A percentile compares a stretch with the other conserved stretches of the same genome.
These are phyloP conservation scores for Sphaerosporella brunnea DNA, from an alignment of 495 filamentous ascomycete genomes.

Conservation along the genomic window DNA sequence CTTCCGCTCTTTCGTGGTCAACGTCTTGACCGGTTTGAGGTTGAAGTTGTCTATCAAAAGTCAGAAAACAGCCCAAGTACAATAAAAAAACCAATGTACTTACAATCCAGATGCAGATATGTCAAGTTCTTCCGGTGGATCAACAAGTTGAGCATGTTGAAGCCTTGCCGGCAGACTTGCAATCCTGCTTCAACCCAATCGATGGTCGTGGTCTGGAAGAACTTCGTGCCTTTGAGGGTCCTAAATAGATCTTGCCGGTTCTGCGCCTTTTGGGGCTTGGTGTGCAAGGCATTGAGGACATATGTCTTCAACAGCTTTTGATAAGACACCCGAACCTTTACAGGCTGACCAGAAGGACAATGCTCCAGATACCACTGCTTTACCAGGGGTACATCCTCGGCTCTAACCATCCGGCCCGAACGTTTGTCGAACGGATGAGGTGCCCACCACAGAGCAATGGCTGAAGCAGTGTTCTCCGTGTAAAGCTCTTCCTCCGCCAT, in stretches of 20 bases:
- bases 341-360: slow-evolving; percentile 76
- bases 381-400: slow-evolving; percentile 89
- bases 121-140: slow-evolving; percentile 98
- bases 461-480: slow-evolving; percentile 75
- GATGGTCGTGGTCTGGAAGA: slow-evolving; percentile 98
- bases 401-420: slow-evolving; percentile 93
- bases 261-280: slow-evolving; percentile 81
- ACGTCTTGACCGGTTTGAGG: slow-evolving; percentile 92
- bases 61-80: background rate
- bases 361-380: slow-evolving; percentile 99
- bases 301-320: slow-evolving; percentile 95
- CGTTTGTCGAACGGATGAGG: slow-evolving; percentile 90
- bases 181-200: slow-evolving; percentile 99
- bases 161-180: slow-evolving; percentile 94
- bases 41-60: slow-evolving; percentile 67
- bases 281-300: slow-evolving; percentile 92
- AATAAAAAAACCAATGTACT: background rate
- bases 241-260: slow-evolving; percentile 85
- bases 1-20: slow-evolving; percentile 98
- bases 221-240: slow-evolving; percentile 87
- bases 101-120: slow-evolving; percentile 85
- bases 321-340: slow-evolving; percentile 98
- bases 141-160: slow-evolving; percentile 97
- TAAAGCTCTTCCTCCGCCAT: slow-evolving; percentile 78
- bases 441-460: slow-evolving; percentile 95